Conservation (phyloP, 305 asterid species). For the Fraxinus sp. region DNA sequence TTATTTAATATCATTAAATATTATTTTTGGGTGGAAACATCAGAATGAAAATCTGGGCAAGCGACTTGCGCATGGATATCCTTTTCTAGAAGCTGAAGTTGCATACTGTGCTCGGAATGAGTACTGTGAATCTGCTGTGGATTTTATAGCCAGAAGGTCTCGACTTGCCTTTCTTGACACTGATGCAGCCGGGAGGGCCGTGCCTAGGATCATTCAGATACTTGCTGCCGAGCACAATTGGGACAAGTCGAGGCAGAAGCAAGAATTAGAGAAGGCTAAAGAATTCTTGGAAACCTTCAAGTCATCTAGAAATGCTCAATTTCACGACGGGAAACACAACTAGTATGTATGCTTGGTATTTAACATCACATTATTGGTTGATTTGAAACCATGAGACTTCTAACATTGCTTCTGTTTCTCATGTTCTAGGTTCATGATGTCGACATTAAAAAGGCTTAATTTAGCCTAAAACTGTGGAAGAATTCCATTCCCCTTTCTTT, state of each 20-base stretch:
- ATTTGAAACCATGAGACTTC: not conserved
- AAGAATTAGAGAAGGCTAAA: slow-evolving; percentile 56
- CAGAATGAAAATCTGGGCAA: slow-evolving; percentile 93
- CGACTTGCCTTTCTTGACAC: slow-evolving; percentile 98
- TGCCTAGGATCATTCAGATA: slow-evolving; percentile 73
- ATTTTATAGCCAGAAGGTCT: slow-evolving; percentile 88
- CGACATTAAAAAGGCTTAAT: slow-evolving; percentile 5
- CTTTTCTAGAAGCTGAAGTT: slow-evolving; percentile 90
- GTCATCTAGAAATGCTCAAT: slow-evolving; percentile 86
- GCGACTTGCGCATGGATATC: slow-evolving; percentile 96
- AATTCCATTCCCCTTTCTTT: not conserved
- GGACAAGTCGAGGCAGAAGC: slow-evolving; percentile 76
- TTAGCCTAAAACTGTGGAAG: not conserved
- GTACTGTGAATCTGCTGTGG: slow-evolving; percentile 92
- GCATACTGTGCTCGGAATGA: slow-evolving; percentile 96
- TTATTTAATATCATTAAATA: not conserved
- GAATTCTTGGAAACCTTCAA: slow-evolving; percentile 86
- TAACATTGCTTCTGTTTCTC: slow-evolving; percentile 12
- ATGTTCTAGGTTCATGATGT: slow-evolving; percentile 32
- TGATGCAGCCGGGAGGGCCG: slow-evolving; percentile 82
- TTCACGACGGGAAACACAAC: slow-evolving; percentile 87
- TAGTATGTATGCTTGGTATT: slow-evolving; percentile 33
- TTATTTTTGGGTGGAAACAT: not conserved
- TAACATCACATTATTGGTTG: not conserved
- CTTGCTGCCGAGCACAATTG: slow-evolving; percentile 81